Conservation (phyloP, 2,329 filamentous ascomycete genomes). For the Aureobasidium subglaciale region DNA sequence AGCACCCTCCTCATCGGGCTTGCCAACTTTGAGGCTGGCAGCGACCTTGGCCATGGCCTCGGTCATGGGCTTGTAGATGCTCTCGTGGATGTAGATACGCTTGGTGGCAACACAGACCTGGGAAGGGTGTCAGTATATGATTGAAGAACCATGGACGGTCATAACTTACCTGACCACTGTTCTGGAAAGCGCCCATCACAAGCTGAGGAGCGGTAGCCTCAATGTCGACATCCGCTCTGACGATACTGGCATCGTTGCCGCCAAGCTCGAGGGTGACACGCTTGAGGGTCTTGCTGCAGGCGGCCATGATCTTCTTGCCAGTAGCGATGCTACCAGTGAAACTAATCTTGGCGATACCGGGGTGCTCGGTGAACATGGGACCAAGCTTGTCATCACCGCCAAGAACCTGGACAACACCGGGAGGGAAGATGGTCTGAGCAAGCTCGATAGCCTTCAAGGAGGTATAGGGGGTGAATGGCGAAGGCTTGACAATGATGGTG, state of each 20-base stretch:
- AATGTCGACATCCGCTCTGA: constrained; percentile 52
- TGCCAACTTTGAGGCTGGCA: constrained; percentile 39
- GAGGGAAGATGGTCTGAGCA: constrained; percentile 50
- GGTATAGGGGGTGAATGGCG: constrained; percentile 51
- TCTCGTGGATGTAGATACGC: constrained; percentile 51
- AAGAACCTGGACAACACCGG: constrained; percentile 56
- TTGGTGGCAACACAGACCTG: constrained; percentile 46
- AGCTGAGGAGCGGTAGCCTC: constrained; percentile 43
- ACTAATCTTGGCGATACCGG: constrained; percentile 53
- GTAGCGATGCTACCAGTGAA: constrained; percentile 57
- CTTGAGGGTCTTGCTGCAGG: constrained; percentile 52
- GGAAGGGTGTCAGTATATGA: background rate
- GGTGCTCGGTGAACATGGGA: constrained; percentile 52
- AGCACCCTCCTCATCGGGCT: constrained; percentile 32
- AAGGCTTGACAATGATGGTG: constrained; percentile 33
- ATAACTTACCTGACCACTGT: constrained; percentile 46
- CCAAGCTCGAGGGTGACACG: constrained; percentile 55
- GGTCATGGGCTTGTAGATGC: constrained; percentile 45
- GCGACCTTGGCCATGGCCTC: constrained; percentile 40
- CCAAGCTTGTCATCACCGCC: constrained; percentile 56
- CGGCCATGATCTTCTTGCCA: constrained; percentile 55
- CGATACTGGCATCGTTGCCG: constrained; percentile 56
- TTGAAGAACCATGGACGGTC: background rate
- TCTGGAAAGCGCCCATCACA: constrained; percentile 48
- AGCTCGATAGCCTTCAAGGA: constrained; percentile 55